phyloP scores from a whole-genome alignment of 345 rosid genomes.

The Salix suchowensis region DNA sequence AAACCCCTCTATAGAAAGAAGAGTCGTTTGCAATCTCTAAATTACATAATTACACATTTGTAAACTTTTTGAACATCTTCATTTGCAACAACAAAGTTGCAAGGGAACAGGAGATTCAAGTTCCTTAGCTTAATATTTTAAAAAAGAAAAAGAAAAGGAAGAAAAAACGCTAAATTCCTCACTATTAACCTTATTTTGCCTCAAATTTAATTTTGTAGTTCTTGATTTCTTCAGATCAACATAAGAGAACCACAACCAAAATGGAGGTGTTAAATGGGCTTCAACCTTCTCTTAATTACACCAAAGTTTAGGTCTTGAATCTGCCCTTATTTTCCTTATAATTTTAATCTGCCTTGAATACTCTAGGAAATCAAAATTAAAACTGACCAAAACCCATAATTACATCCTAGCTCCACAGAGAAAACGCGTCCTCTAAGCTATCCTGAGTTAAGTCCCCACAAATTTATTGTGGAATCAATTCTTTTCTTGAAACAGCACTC shows the following conservation, averaged over 20 bases:
- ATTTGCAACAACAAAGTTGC: not conserved
- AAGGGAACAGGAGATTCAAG: not conserved
- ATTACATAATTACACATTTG: not conserved
- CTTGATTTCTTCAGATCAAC: too few species aligned
- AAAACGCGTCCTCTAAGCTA: not conserved
- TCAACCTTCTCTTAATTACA: too few species aligned
- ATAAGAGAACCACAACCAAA: too few species aligned
- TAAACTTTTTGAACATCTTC: not conserved
- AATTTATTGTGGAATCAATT: not conserved
- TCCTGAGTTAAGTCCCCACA: not conserved
- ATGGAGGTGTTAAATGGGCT: too few species aligned
- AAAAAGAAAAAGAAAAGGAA: too few species aligned
- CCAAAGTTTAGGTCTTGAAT: too few species aligned
- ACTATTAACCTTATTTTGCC: too few species aligned
- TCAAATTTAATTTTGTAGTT: not conserved
- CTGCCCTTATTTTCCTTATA: too few species aligned
- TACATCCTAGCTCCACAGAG: not conserved
- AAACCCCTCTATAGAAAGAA: not conserved
- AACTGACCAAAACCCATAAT: not conserved
- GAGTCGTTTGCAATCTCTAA: not conserved
- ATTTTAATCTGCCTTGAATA: not conserved
- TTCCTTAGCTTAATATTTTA: too few species aligned
- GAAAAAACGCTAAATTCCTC: too few species aligned
- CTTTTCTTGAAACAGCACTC: not conserved
- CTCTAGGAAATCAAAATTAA: too few species aligned